Evolutionary conservation across 176 grass and related monocot genomes (phyloP), one percentile per base, ranked within the genome.

Genomic region (Cenchrus fungigraminus): DNA sequence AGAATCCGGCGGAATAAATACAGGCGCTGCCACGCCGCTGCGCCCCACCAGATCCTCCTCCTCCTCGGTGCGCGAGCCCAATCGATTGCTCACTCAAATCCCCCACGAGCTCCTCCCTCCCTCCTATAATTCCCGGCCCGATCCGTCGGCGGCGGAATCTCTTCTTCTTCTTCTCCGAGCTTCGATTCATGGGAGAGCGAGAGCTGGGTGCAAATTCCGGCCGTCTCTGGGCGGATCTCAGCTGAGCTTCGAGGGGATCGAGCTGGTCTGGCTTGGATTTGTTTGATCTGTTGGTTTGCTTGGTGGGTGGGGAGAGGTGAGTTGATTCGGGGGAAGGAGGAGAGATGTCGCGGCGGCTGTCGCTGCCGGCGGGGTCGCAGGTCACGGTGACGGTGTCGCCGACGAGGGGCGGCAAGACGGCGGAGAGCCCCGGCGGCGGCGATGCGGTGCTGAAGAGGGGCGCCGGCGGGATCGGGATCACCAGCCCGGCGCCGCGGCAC

Each of bases 401-500:
- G 52, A 42, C 51, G 68, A 6, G 60, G 25, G 72, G 45, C n/a
- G 44, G 43, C 31, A 88, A 84, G 73, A 69, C 40, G 78, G 74
- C 40, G 6, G 76, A 55, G 32, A 79, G 64, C 40, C 57, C 81
- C 7, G 83, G 76, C 28, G 81, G 83, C 0, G 63, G 53, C 15
- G 86, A 69, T 16, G 79, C 78, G 4, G 78, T 80, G 29, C 31
- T 92, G 47, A 66, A 92, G 79, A 58, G 91, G 78, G 79, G 79
- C 62, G 77, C 25, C 63, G 79, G 79, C n/a, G 86, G 85, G 80
- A 74, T 86, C 15, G 90, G 92, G 28, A 82, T 94, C 32, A 92
- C 93, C 0, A 94, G 91, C 61, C 96, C 93, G 0, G 84, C 89
- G 15, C 88, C 91, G 10, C 83, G 96, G 81, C 93, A 91, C 87